Evolutionary conservation across 768 basidiomycete genomes (phyloP), one percentile per base, ranked within the genome.

Genomic region (Cytidiella melzeri): DNA sequence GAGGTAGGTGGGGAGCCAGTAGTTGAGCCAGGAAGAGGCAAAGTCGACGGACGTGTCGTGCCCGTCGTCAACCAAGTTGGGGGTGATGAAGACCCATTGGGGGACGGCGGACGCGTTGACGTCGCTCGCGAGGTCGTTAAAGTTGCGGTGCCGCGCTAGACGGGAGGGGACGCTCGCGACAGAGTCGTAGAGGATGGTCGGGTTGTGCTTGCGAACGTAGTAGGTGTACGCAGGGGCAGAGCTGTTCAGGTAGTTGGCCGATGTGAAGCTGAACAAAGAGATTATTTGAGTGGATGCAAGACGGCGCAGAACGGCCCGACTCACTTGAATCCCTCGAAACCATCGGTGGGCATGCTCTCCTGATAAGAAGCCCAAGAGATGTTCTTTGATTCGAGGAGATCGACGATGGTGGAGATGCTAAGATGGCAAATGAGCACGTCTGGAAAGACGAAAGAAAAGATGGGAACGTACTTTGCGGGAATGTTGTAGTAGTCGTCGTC

Each of bases 311-410:
- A n/a, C n/a, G n/a, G 44, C 45, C 55, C 13, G 26, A 51, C 51
- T 27, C 54, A 70, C 52, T 69, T 67, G 59, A 65, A 75, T 1
- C 66, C 75, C 13, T 60, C 25, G 44, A 66, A 81, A 5, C 72
- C 79, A 48, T 77, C 74, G 0, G 59, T 60, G 1, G 79, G 78
- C 72, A 81, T 69, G 51, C 72, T 74, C 57, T 84, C 81, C 59
- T 81, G 74, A 56, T 84, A 85, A 15, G 74, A 67, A 0, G 72
- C 74, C 82, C 83, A 85, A 5, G 75, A 75, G 37, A 85, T 70
- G 39, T 64, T 68, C 55, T 77, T 75, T 15, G 68, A 64, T 21
- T 84, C 83, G 25, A 85, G 64, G 15, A 84, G 67, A 54, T 85
- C 83, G 21, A 80, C 74, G 38, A 83, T 55, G 12, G 75, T 79